These are phyloP conservation scores for Aegilops longissima DNA, from an alignment of 176 grass and related monocot genomes.

Conservation along the genomic window DNA sequence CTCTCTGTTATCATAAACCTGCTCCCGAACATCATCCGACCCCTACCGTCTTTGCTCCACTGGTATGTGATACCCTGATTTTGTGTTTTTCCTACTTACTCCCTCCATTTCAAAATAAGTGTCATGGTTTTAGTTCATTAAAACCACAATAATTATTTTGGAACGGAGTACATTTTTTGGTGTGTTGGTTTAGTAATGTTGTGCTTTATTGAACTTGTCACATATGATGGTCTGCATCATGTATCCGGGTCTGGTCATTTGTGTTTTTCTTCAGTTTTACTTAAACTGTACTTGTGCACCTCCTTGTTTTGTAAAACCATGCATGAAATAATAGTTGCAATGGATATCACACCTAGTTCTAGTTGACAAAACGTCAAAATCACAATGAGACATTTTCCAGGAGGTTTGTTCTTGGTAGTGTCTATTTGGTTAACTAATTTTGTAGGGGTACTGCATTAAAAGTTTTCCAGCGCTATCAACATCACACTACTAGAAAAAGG, in stretches of 20 bases:
- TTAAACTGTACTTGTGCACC: not conserved
- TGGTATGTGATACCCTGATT: slow-evolving; percentile 22
- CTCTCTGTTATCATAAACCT: slow-evolving; percentile 70
- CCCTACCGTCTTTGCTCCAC: slow-evolving; percentile 47
- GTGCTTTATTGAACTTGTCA: not conserved
- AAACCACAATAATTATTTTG: too few species aligned
- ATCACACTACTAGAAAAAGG: not conserved
- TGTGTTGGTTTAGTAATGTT: not conserved
- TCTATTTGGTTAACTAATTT: slow-evolving; percentile 4
- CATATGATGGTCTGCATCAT: not conserved
- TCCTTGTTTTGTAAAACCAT: not conserved
- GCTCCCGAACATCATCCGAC: slow-evolving; percentile 64
- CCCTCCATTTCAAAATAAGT: too few species aligned
- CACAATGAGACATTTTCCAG: not conserved
- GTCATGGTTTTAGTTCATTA: too few species aligned
- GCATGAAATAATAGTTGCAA: not conserved
- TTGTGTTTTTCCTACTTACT: slow-evolving; percentile 1
- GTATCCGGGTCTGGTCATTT: not conserved
- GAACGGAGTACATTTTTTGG: not conserved
- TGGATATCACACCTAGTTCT: not conserved
- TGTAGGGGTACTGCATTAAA: not conserved
- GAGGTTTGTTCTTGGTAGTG: not conserved
- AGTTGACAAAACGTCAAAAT: not conserved
- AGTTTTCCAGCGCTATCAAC: not conserved
- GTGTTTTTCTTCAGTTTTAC: not conserved